Percentiles rank a stretch among this genome's conserved stretches.
Evolutionary conservation across 192 early-diverging fungal species (phyloP).

Genomic region (Dimargaris cristalligena): DNA sequence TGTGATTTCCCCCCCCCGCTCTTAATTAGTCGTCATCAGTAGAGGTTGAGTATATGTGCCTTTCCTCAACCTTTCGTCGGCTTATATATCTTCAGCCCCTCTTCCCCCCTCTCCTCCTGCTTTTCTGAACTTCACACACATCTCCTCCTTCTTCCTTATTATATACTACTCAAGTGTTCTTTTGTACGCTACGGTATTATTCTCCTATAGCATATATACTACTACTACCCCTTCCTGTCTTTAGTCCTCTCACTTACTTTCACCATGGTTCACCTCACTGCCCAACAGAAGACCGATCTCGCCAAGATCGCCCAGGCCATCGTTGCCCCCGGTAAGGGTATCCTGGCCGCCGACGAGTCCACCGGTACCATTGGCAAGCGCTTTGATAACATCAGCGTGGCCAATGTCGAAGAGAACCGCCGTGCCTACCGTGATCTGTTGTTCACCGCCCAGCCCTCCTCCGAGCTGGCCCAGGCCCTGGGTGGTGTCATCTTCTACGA

Average conservation of each 20-base stretch:
- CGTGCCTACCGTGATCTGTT: constrained; percentile 27
- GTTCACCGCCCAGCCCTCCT: constrained; percentile 15
- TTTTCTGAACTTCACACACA: neutral
- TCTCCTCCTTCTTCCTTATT: neutral
- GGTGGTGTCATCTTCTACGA: constrained; percentile 28
- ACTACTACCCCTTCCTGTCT: neutral
- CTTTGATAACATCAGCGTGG: constrained; percentile 22
- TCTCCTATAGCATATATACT: neutral
- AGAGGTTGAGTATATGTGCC: no score
- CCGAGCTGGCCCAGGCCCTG: constrained; percentile 20
- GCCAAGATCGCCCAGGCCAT: constrained; percentile 23
- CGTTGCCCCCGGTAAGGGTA: constrained; percentile 27
- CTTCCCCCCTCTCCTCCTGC: neutral
- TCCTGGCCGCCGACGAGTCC: constrained; percentile 31
- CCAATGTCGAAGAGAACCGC: constrained; percentile 29
- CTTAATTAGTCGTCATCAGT: no score
- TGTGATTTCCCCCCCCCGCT: no score
- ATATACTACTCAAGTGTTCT: neutral
- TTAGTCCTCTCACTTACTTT: neutral
- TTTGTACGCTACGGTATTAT: no score
- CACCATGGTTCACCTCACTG: constrained; percentile 3
- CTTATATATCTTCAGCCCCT: neutral
- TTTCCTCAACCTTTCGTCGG: no score
- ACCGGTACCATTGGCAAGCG: constrained; percentile 30
- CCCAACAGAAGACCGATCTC: constrained; percentile 14